Evolutionary conservation across 345 rosid genomes (phyloP), one percentile per base, ranked within the genome.

Genomic region (Dipteronia sinensis): DNA sequence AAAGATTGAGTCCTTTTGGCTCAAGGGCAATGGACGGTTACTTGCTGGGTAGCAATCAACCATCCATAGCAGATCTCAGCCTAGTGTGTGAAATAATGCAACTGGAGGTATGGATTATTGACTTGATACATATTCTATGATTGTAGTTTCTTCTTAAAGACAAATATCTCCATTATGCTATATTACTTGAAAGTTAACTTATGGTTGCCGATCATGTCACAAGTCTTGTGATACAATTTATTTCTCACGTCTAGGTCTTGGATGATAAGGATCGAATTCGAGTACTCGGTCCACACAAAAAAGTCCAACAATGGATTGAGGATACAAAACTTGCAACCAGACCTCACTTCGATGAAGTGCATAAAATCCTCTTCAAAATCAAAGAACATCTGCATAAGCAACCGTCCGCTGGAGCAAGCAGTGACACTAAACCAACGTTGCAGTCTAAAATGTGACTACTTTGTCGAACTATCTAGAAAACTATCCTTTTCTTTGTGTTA

Each of bases 61-160:
- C 95, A 53, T 88, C 97, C 16, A 87, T 95, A 76, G 98, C 97
- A 68, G 98, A 95, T 85, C 87, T 95, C 65, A 89, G 91, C 89
- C 92, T 95, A 29, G 91, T 88, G 9, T 95, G 97, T 74, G 95
- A 93, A 80, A 77, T 93, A 77, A 92, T 83, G 92, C 97, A 90
- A 75, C 88, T 92, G 67, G 91, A 92, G 94, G 96, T 92, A 84
- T 56, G 56, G 38, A 69, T 25, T 62, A 69, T 25, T 55, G 51
- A 42, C 64, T 64, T 56, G 6, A 46, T 80, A 12, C n/a, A 59
- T 61, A 17, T 65, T 46, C 55, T 27, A 25, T 27, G 8, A 17
- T 27, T 11, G 58, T 38, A 42, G 7, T 73, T 62, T 23, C 38
- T 51, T 8, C 31, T 31, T 31, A n/a, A 22, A 20, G 0, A 53